Evolutionary conservation across 208 protist species (phyloP), one percentile per base, ranked within the genome.

Genomic region (Lotmaria passim): DNA sequence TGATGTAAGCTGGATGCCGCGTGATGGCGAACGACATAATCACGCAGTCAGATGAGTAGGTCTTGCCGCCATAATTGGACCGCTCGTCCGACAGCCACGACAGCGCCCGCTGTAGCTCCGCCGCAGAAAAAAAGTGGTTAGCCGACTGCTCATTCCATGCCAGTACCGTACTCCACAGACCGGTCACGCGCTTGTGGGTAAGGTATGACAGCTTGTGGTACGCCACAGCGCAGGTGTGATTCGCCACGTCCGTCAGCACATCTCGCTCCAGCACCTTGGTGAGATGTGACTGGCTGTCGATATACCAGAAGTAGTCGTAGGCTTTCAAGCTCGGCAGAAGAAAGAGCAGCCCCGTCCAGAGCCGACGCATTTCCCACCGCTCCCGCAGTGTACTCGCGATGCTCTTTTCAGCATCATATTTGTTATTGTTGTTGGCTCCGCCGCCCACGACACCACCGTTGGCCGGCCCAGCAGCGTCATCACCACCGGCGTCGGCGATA

Each of bases 301-400:
- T 65, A 36, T 79, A 72, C 80, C 80, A 85, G 57, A 84, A 90
- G 53, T 75, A 78, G 31, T 86, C 81, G 67, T 90, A 90, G 6
- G 38, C 12, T 31, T 78, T 26, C 36, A 90, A 26, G 15, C 73
- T 78, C 26, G 79, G 62, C 14, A 90, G 66, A 7, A 73, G 65
- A 71, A 73, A 82, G 36, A 86, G 73, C 3, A 55, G 73, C 51
- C 79, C 82, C 43, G 66, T 75, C 64, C 66, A 79, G 43, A 86
- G 72, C 10, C 84, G 81, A 31, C 82, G 73, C 34, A 26, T 8
- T 39, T 79, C 59, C 66, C 73, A 73, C 14, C 31, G 26, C 26
- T 47, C 19, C 12, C 70, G 70, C 24, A 58, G 28, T 34, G 48
- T 30, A 11, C n/a, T 15, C 24, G 26, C 19, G 7, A 26, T 36